Conservation (phyloP, 352 stramenopile genomes). For the Aphanomyces cochlioides region DNA sequence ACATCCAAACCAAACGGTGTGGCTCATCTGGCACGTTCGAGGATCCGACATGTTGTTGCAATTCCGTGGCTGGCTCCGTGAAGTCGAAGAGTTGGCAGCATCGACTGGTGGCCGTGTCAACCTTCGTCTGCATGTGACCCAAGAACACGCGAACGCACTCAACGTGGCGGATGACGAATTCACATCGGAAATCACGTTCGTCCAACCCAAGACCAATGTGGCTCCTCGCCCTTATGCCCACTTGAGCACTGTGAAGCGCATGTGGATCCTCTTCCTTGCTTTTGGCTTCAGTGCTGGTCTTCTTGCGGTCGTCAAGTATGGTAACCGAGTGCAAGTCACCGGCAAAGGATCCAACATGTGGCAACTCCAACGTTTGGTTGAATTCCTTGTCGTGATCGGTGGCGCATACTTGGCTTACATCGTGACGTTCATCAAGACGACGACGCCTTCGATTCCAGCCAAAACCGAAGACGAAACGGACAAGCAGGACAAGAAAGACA, state of each 20-base stretch:
- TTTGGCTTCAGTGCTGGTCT: constrained; percentile 67
- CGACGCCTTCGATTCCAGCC: background rate
- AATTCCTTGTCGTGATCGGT: constrained; percentile 64
- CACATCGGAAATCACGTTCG: background rate
- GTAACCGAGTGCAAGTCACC: too few relatives aligned
- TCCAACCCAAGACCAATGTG: background rate
- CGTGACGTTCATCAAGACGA: background rate
- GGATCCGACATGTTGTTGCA: background rate
- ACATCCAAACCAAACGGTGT: constrained; percentile 9
- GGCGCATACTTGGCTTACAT: constrained; percentile 36
- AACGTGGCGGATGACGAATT: background rate
- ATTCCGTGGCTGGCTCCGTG: constrained; percentile 21
- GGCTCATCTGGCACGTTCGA: constrained; percentile 25
- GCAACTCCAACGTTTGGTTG: constrained; percentile 73
- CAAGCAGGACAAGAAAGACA: too few relatives aligned
- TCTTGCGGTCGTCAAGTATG: constrained; percentile 24
- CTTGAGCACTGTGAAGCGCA: constrained; percentile 39
- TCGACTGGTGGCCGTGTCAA: background rate
- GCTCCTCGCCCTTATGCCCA: constrained; percentile 6
- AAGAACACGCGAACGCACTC: constrained; percentile 5
- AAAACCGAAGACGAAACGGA: too few relatives aligned
- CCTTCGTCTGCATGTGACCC: constrained; percentile 12
- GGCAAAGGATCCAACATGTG: constrained; percentile 50
- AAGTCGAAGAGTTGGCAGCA: background rate
- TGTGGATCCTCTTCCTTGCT: constrained; percentile 77